These are phyloP conservation scores for Kodamaea fungicola DNA, from an alignment of 1,139 yeast species.

Conservation along the genomic window DNA sequence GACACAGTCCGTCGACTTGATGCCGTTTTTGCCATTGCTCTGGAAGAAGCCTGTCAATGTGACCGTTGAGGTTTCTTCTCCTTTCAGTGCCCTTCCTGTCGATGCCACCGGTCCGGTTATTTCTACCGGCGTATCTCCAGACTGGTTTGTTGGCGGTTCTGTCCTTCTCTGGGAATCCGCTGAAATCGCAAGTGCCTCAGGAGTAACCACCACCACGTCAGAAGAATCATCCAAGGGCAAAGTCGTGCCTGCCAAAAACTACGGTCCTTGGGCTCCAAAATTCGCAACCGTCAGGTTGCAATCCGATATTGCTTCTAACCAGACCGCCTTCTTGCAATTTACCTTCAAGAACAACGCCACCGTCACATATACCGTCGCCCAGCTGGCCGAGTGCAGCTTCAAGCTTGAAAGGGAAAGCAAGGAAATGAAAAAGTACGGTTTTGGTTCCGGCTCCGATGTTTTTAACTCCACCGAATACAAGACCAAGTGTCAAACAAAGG, in stretches of 20 bases:
- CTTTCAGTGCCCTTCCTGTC: constrained; percentile 14
- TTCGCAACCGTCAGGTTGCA: constrained; percentile 1
- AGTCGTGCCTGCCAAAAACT: background rate
- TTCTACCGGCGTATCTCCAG: background rate
- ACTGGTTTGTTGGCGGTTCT: constrained; percentile 6
- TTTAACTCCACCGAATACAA: constrained; percentile 2
- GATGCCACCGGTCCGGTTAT: constrained; percentile 13
- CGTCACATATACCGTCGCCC: constrained; percentile 3
- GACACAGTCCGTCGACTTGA: constrained; percentile 24
- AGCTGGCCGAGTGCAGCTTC: constrained; percentile 1
- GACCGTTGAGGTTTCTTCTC: constrained; percentile 21
- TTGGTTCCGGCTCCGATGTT: background rate
- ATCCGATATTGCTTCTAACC: constrained; percentile 1
- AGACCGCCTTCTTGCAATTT: constrained; percentile 2
- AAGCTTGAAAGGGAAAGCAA: background rate
- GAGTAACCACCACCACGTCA: background rate
- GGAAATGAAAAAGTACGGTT: constrained; percentile 2
- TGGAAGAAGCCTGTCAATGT: constrained; percentile 22
- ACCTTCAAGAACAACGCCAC: constrained; percentile 6
- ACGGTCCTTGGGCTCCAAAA: constrained; percentile 7
- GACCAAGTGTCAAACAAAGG: background rate
- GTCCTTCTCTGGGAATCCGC: constrained; percentile 6
- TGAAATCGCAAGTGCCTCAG: constrained; percentile 2
- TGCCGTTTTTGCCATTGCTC: constrained; percentile 25
- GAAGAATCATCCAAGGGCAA: background rate